Evolutionary conservation across 2,329 filamentous ascomycete genomes (phyloP), one percentile per base, ranked within the genome.

Genomic region (Fusarium kyushuense): DNA sequence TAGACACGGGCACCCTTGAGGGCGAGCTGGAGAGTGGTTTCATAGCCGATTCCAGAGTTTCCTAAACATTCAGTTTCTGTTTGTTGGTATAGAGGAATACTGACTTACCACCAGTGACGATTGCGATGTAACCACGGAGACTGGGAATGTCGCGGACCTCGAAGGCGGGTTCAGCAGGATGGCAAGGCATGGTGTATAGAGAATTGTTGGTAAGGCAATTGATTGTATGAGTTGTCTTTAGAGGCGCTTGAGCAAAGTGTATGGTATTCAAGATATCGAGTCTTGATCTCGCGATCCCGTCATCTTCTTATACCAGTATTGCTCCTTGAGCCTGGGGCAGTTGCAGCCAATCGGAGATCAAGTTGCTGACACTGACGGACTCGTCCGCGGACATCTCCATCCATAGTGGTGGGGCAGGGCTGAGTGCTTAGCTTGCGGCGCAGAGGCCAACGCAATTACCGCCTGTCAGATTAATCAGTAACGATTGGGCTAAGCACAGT

Each of bases 11-110:
- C 72, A 2, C 61, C 62, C 2, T 52, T 56, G 3, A 67, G 54
- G 19, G 71, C 72, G 6, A 74, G 67, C 16, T 73, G 67, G 0
- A 65, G 55, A 3, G 69, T 53, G 12, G 69, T 73, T 29, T 74
- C 71, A 36, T 66, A 73, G 6, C 71, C 72, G 19, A 74, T 66
- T 1, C 72, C 72, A 4, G 63, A 65, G 38, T 74, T 73, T 0
- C 72, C 72, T 69, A 0, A 0, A 1, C 3, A 2, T 6, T 57
- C 17, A 49, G 21, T n/a, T 2, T 17, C 5, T 0, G 4, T 1
- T 11, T 1, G 1, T 1, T 13, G 2, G 2, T 14, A 2, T 2
- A 12, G 4, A 4, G 3, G 8, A 1, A 5, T 38, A 8, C 10
- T 21, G 1, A 17, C 65, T 33, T 47, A 73, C 72, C 72, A 17